Percentiles rank a stretch among this genome's conserved stretches.
These are phyloP conservation scores for Fusarium bactridioides DNA, from an alignment of 2,329 filamentous ascomycete genomes.

Conservation along the genomic window DNA sequence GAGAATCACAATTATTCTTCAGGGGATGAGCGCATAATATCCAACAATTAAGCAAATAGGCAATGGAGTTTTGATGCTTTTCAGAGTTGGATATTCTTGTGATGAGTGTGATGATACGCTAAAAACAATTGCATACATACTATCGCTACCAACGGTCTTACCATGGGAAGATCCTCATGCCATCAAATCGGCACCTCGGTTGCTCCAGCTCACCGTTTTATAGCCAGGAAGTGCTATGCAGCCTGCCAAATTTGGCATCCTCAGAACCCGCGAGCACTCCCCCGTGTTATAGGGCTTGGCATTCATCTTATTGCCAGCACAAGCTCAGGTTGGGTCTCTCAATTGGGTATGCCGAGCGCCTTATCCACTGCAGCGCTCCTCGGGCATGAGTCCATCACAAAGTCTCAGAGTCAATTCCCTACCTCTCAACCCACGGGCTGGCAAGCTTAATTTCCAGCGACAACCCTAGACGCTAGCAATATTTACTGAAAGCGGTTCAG, in stretches of 20 bases:
- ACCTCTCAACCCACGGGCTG: not conserved
- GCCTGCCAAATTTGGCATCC: slow-evolving; percentile 36
- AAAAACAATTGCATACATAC: not conserved
- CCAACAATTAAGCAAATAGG: not conserved
- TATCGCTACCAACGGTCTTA: slow-evolving; percentile 18
- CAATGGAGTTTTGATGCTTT: not conserved
- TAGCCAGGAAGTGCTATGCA: slow-evolving; percentile 37
- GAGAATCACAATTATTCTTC: slow-evolving; percentile 7
- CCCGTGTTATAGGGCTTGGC: slow-evolving; percentile 6
- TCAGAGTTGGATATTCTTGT: not conserved
- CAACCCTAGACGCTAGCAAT: not conserved
- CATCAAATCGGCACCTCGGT: slow-evolving; percentile 24
- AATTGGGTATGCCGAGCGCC: slow-evolving; percentile 7
- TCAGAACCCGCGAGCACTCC: slow-evolving; percentile 5
- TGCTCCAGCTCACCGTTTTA: slow-evolving; percentile 33
- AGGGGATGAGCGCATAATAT: slow-evolving; percentile 30
- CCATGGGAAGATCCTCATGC: slow-evolving; percentile 21
- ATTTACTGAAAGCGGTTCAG: not conserved
- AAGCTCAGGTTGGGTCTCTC: slow-evolving; percentile 5
- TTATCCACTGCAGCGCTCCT: not conserved
- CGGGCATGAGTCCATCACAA: not conserved
- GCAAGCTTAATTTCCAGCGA: not conserved
- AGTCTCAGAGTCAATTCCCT: not conserved
- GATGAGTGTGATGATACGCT: not conserved
- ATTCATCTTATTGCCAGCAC: slow-evolving; percentile 1